Percentiles rank a stretch among this genome's conserved stretches.
These are phyloP conservation scores for Herpetomonas muscarum DNA, from an alignment of 208 protist genomes.

Conservation along the genomic window DNA sequence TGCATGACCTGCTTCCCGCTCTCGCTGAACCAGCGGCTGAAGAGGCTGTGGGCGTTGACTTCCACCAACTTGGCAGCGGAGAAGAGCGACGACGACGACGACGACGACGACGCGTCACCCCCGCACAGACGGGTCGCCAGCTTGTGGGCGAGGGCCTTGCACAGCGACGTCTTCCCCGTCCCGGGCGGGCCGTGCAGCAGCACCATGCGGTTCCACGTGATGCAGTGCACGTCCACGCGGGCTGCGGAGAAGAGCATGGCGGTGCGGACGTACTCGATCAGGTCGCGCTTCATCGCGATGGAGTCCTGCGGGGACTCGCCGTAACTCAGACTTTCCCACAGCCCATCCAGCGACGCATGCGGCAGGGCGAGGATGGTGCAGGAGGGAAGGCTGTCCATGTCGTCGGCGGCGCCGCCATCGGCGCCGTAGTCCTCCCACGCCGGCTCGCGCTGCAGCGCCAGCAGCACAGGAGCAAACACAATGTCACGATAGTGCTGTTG, in stretches of 20 bases:
- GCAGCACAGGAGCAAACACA: too few relatives aligned
- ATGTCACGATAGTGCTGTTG: too few relatives aligned
- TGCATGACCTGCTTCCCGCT: constrained; percentile 96
- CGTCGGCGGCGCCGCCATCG: constrained; percentile 6
- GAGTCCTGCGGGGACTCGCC: constrained; percentile 49
- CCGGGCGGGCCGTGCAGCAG: constrained; percentile 93
- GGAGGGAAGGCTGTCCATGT: constrained; percentile 17
- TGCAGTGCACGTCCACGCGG: constrained; percentile 75
- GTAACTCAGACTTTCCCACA: constrained; percentile 89
- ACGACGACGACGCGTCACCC: too few relatives aligned
- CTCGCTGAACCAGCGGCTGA: constrained; percentile 97
- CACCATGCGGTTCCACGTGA: constrained; percentile 77
- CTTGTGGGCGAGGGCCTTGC: constrained; percentile 85
- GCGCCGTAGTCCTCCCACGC: background rate
- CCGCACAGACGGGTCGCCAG: constrained; percentile 53
- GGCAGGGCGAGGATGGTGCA: constrained; percentile 65
- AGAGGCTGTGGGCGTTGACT: constrained; percentile 95
- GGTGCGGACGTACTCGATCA: constrained; percentile 90
- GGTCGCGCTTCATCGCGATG: constrained; percentile 70
- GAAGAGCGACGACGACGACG: constrained; percentile 15
- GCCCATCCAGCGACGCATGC: constrained; percentile 60
- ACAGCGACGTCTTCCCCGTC: constrained; percentile 94
- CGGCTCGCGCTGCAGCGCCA: background rate
- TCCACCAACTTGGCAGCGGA: constrained; percentile 78
- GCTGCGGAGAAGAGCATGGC: constrained; percentile 81